phyloP scores from a whole-genome alignment of 139 green algal species.

The Asterochloris erici region DNA sequence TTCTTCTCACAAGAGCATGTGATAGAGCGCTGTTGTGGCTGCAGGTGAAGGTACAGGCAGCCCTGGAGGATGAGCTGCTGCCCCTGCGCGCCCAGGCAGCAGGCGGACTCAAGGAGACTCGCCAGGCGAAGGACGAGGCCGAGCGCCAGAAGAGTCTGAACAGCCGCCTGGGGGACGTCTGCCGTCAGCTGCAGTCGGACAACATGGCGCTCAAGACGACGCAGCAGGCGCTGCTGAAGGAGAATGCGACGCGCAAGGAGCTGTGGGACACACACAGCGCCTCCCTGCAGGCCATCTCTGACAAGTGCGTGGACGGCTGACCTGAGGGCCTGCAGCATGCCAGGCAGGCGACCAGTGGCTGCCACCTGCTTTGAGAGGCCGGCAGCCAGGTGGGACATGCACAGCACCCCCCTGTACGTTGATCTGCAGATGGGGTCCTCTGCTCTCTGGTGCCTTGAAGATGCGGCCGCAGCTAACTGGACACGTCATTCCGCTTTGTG shows the following conservation, averaged over 20 bases:
- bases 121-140: too few species aligned
- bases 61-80: conserved; percentile 29
- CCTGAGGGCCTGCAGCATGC: too few species aligned
- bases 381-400: too few species aligned
- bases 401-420: too few species aligned
- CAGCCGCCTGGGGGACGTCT: conserved; percentile 40
- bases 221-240: conserved; percentile 32
- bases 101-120: background rate
- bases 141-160: conserved; percentile 26
- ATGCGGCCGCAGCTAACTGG: too few species aligned
- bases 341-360: too few species aligned
- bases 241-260: conserved; percentile 25
- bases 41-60: conserved; percentile 28
- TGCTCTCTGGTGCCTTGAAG: too few species aligned
- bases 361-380: too few species aligned
- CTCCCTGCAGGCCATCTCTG: conserved; percentile 23
- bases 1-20: too few species aligned
- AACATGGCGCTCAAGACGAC: conserved; percentile 31
- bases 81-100: conserved; percentile 32
- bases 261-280: conserved; percentile 29
- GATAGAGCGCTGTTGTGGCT: background rate
- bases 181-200: conserved; percentile 39
- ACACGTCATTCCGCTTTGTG: too few species aligned
- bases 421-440: too few species aligned
- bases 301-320: background rate